Conservation (phyloP, 2,329 filamentous ascomycete species). For the Microdochium bolleyi region DNA sequence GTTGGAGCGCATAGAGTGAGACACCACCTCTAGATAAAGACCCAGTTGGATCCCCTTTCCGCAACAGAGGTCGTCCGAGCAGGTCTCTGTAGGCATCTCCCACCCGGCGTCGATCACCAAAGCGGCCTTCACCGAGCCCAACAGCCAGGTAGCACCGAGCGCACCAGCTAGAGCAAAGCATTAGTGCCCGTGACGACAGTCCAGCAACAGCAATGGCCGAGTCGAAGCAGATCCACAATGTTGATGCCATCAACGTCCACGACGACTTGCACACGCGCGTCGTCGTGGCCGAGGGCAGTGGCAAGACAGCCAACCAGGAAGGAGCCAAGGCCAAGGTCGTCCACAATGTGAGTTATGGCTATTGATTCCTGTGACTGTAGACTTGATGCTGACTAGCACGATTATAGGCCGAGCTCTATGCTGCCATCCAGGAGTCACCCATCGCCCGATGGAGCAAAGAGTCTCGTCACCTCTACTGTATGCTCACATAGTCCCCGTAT, state of each 20-base stretch:
- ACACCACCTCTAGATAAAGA: neutral
- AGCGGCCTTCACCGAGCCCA: neutral
- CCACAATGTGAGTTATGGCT: conserved; percentile 26
- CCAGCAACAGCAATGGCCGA: neutral
- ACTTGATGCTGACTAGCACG: conserved; percentile 2
- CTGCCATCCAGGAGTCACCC: conserved; percentile 35
- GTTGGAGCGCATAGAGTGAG: neutral
- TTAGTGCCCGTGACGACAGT: neutral
- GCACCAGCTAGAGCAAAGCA: neutral
- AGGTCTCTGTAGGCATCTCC: neutral
- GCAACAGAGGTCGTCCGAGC: neutral
- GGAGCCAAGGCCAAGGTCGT: conserved; percentile 31
- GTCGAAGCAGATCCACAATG: neutral
- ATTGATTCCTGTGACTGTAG: neutral
- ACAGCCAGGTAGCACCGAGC: neutral
- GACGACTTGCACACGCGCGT: conserved; percentile 7
- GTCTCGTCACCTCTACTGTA: conserved; percentile 32
- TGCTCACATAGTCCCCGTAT: conserved; percentile 2
- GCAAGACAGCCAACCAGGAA: conserved; percentile 15
- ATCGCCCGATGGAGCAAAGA: conserved; percentile 32
- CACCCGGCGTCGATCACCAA: neutral
- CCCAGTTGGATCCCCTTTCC: neutral
- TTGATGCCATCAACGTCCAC: neutral
- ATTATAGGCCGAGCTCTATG: conserved; percentile 35
- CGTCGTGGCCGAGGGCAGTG: conserved; percentile 16